phyloP scores from a whole-genome alignment of 768 basidiomycete genomes.

The Leucocoprinus leucothites region DNA sequence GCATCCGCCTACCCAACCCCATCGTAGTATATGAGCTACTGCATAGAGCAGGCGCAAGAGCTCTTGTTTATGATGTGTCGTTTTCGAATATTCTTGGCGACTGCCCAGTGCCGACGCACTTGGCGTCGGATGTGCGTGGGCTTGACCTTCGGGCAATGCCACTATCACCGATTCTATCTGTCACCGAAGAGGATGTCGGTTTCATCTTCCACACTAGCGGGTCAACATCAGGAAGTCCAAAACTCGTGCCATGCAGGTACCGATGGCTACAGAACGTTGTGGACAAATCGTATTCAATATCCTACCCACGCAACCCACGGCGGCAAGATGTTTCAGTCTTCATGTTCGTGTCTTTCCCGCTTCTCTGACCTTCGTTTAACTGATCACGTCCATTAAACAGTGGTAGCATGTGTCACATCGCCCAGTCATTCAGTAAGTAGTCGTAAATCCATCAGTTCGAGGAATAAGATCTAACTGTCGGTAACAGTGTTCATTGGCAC shows the following conservation, averaged over 20 bases:
- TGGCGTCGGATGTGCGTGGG: conserved; percentile 23
- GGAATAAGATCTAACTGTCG: conserved; percentile 20
- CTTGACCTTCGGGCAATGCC: conserved; percentile 29
- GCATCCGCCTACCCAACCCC: conserved; percentile 72
- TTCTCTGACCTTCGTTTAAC: conserved; percentile 16
- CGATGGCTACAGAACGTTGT: conserved; percentile 62
- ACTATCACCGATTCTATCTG: conserved; percentile 24
- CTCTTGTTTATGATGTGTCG: conserved; percentile 61
- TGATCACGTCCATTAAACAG: conserved; percentile 41
- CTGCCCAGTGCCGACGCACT: conserved; percentile 49
- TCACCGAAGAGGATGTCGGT: conserved; percentile 40
- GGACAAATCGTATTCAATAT: conserved; percentile 55
- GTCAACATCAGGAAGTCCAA: conserved; percentile 81
- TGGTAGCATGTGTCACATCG: conserved; percentile 85
- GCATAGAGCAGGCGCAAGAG: conserved; percentile 55
- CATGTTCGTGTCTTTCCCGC: conserved; percentile 51
- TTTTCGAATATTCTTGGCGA: conserved; percentile 41
- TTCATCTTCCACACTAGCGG: conserved; percentile 82
- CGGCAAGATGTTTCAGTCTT: conserved; percentile 67
- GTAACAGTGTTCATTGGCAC: conserved; percentile 64
- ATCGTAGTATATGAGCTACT: conserved; percentile 69
- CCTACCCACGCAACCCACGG: conserved; percentile 43
- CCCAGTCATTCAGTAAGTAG: conserved; percentile 67
- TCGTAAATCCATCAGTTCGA: conserved; percentile 21
- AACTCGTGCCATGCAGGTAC: conserved; percentile 70